phyloP scores from a whole-genome alignment of 208 protist genomes.

The Naegleria fowleri region DNA sequence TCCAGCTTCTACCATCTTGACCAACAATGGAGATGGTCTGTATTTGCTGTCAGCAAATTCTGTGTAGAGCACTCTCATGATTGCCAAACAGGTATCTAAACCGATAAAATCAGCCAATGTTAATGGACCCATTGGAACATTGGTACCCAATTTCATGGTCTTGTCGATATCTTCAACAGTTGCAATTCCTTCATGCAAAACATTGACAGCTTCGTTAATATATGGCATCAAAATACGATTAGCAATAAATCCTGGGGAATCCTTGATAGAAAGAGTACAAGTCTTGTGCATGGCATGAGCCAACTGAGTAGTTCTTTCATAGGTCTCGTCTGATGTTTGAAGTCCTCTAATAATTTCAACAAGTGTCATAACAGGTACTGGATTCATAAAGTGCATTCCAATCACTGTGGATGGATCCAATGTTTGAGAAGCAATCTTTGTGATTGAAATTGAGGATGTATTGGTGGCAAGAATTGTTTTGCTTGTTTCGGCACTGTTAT shows the following conservation, averaged over 20 bases:
- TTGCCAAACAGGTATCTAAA: conserved; percentile 61
- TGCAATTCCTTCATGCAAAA: conserved; percentile 51
- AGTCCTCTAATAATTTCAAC: conserved; percentile 59
- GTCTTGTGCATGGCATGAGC: conserved; percentile 46
- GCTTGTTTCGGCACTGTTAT: conserved; percentile 16
- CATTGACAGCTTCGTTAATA: conserved; percentile 62
- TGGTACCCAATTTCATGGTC: conserved; percentile 62
- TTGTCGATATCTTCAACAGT: conserved; percentile 57
- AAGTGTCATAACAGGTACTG: conserved; percentile 67
- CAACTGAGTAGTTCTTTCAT: conserved; percentile 4
- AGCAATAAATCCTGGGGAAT: conserved; percentile 59
- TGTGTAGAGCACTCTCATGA: conserved; percentile 44
- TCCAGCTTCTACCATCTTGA: conserved; percentile 67
- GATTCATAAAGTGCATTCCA: conserved; percentile 76
- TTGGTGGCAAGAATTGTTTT: conserved; percentile 59
- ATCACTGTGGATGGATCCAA: conserved; percentile 47
- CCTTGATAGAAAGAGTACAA: conserved; percentile 44
- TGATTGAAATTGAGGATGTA: conserved; percentile 69
- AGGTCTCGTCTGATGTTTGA: conserved; percentile 46
- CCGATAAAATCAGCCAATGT: conserved; percentile 67
- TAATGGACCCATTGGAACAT: conserved; percentile 63
- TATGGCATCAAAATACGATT: conserved; percentile 65
- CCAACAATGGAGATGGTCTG: conserved; percentile 54
- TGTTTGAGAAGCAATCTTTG: conserved; percentile 54
- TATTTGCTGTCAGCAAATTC: conserved; percentile 67